Percentiles rank a stretch among this genome's conserved stretches.
Conservation (phyloP, 306 rosid genomes). For the Vachellia pachyceras region DNA sequence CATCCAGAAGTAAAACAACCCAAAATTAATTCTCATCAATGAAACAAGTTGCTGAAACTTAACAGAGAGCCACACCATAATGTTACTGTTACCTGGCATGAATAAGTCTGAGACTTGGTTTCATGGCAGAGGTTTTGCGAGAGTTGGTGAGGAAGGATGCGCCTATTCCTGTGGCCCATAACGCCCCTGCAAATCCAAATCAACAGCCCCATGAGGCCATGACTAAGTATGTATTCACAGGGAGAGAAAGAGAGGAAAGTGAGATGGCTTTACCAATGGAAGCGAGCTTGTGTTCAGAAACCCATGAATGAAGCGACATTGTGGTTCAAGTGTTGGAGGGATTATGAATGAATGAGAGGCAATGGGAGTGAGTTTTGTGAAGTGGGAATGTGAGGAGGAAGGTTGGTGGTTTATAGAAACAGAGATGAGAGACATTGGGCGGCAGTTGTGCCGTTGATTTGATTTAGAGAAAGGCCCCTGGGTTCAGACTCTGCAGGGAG, state of each 20-base stretch:
- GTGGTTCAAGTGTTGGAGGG: background rate
- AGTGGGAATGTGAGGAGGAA: no score
- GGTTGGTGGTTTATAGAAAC: background rate
- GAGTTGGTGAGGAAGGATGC: constrained; percentile 65
- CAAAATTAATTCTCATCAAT: background rate
- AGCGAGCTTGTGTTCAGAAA: constrained; percentile 75
- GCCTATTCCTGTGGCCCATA: constrained; percentile 85
- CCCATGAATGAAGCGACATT: constrained; percentile 72
- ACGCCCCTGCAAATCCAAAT: constrained; percentile 51
- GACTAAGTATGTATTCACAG: no score
- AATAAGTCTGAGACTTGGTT: background rate
- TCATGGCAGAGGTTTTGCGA: constrained; percentile 20
- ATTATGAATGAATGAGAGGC: background rate
- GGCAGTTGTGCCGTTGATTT: background rate
- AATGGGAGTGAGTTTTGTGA: background rate
- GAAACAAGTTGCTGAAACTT: background rate
- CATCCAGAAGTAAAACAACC: background rate
- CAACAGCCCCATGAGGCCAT: background rate
- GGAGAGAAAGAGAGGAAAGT: background rate
- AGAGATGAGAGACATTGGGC: background rate
- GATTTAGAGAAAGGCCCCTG: constrained; percentile 41
- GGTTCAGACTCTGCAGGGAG: constrained; percentile 40
- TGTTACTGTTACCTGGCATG: background rate
- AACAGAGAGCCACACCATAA: background rate
- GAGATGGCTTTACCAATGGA: constrained; percentile 56